These are phyloP conservation scores for Cyberlindnera veronae DNA, from an alignment of 805 yeast genomes.

Conservation along the genomic window DNA sequence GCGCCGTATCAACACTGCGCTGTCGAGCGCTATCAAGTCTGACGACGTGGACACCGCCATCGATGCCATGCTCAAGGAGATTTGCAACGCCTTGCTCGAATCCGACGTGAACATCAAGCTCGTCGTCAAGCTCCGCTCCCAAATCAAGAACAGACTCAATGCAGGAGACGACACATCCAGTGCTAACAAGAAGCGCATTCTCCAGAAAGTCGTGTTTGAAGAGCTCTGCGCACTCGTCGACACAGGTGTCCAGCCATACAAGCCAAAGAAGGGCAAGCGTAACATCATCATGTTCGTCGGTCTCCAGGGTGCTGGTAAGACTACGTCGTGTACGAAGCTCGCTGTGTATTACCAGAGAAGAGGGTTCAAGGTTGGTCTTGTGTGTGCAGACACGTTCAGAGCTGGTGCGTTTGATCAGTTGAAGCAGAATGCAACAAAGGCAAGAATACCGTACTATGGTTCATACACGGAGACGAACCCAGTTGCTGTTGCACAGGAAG, in stretches of 20 bases:
- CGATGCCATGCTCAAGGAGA: conserved; percentile 76
- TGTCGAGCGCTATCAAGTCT: conserved; percentile 57
- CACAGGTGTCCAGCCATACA: conserved; percentile 55
- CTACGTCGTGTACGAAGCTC: conserved; percentile 94
- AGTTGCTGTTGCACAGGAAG: conserved; percentile 84
- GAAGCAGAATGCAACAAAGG: conserved; percentile 95
- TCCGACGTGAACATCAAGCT: conserved; percentile 90
- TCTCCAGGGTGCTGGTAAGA: conserved; percentile 97
- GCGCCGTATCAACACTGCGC: conserved; percentile 70
- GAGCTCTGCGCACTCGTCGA: conserved; percentile 87
- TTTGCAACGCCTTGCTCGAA: conserved; percentile 86
- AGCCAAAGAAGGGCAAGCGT: conserved; percentile 79
- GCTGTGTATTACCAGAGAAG: conserved; percentile 93
- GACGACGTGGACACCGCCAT: conserved; percentile 57
- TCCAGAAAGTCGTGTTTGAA: conserved; percentile 92
- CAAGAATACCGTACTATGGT: conserved; percentile 91
- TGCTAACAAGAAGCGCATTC: conserved; percentile 67
- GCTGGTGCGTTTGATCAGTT: conserved; percentile 99
- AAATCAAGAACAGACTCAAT: conserved; percentile 57
- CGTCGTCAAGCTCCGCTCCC: conserved; percentile 73
- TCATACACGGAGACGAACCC: conserved; percentile 96
- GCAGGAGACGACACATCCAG: conserved; percentile 43
- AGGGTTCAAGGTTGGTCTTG: conserved; percentile 92
- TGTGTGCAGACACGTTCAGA: conserved; percentile 98
- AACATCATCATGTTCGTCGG: conserved; percentile 97